Base-by-base conservation (phyloP, 768 basidiomycete species). In the Candolleomyces efflorescens region DNA sequence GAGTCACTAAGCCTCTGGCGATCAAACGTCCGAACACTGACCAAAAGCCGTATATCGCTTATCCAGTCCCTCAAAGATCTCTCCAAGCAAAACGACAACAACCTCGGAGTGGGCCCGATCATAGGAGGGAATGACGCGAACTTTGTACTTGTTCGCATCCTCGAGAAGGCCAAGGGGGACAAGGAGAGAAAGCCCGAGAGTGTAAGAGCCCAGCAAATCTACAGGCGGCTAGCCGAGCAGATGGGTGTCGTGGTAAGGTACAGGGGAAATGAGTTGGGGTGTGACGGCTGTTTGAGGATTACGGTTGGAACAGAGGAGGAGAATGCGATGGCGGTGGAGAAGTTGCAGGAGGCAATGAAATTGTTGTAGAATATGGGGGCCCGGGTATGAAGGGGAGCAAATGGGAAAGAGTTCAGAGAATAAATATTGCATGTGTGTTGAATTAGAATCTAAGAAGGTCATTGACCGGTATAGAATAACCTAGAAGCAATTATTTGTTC, bases 101-200 rank as follows among this genome's bases (percentile, higher is more conserved):
- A 76, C 12, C 63, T 87, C 20, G 87, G 87, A 0, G 69, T 93
- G 0, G 92, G 92, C 1, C 41, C 69, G 11, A 75, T 80, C 9
- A 84, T 98, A 24, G 96, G 97, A 0, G 87, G 81, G 0, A 89
- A 89, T 69, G 76, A 94, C 66, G 94, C 93, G 17, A 99, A 99
- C 70, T 99, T 99, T 66, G 68, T 98, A 36, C 48, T 98, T 65
- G 80, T 92, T 0, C 92, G 91, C 12, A 78, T 98, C 22, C 73
- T 92, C 10, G 78, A 78, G 44, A 22, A 27, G 18, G 47, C 44
- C 5, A 32, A 47, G 26, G 3, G n/a, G 10, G 27, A 13, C 10
- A 44, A 41, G 9, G 36, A 18, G 2, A 22, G 3, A 23, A 74
- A 72, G 26, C 71, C 71, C 13, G 68, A 72, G 26, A 64, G 48